Evolutionary conservation across 2,329 filamentous ascomycete species (phyloP), one percentile per base, ranked within the genome.

Genomic region (Sordariomycetes sp.): DNA sequence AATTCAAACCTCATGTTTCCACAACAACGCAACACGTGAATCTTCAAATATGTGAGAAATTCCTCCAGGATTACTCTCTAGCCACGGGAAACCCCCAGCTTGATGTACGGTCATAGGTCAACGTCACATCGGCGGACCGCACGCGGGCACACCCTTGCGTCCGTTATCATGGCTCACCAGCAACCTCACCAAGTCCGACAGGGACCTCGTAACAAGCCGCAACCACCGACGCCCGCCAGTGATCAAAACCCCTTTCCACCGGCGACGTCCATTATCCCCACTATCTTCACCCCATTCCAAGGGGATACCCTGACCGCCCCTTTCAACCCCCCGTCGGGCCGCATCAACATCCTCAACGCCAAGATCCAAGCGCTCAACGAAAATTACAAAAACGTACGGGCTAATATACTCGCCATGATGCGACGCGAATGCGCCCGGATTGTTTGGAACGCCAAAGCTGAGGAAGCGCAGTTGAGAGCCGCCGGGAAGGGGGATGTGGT

Each of bases 261-360:
- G 0, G 44, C 58, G 23, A 38, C 25, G 11, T 36, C 41, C 35
- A 42, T 54, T 37, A 38, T 46, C 4, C 43, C 50, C 5, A 43
- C 49, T 37, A 54, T 63, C 30, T 63, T 60, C 42, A 49, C 54
- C 18, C 53, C 56, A 18, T 45, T 62, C 12, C 29, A 37, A 5
- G 34, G 40, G 11, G 42, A 49, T 8, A 42, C 48, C 27, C 43
- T 52, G 32, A 39, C 45, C 28, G 36, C 38, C 3, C 39, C 45
- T 15, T 42, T 42, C 26, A 21, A 34, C 2, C 34, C 42, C 5
- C 44, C 43, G 8, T 8, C 42, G 29, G 36, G 15, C 20, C 33
- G 29, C 16, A 21, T 36, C 20, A 47, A 46, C n/a, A 39, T 36
- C 14, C 38, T 54, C 12, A 38, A 38, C 12, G 40, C 39, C 25